Conservation (phyloP, 495 filamentous ascomycete genomes). For the Copromyces sp. region DNA sequence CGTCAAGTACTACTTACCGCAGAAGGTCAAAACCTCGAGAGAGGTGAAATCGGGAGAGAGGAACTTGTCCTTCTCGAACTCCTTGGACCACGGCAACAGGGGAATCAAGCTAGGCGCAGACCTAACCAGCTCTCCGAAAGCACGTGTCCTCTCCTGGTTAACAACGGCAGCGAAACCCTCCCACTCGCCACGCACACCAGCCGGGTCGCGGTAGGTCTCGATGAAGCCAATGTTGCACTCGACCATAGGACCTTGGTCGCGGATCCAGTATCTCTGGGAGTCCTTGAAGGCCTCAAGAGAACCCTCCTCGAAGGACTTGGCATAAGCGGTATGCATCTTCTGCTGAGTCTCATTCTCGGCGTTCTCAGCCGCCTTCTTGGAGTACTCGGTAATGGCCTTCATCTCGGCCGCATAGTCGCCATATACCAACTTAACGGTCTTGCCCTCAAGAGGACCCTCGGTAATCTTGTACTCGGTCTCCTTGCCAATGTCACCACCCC, state of each 20-base stretch:
- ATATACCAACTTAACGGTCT: conserved; percentile 60
- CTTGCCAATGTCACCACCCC: conserved; percentile 60
- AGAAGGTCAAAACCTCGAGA: conserved; percentile 55
- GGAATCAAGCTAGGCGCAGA: conserved; percentile 74
- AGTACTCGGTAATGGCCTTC: conserved; percentile 60
- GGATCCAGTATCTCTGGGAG: conserved; percentile 83
- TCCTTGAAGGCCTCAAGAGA: conserved; percentile 85
- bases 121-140: conserved; percentile 79
- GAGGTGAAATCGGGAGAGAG: conserved; percentile 90
- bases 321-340: conserved; percentile 75
- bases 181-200: conserved; percentile 92
- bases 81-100: conserved; percentile 74
- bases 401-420: conserved; percentile 78
- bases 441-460: conserved; percentile 53
- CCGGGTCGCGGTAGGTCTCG: conserved; percentile 91
- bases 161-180: conserved; percentile 82
- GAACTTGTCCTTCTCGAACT: conserved; percentile 94
- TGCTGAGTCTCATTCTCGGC: conserved; percentile 79
- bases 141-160: conserved; percentile 66
- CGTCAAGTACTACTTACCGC: conserved; percentile 9
- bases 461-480: conserved; percentile 56
- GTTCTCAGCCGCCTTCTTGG: conserved; percentile 62
- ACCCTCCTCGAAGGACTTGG: conserved; percentile 73
- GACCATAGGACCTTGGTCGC: conserved; percentile 78
- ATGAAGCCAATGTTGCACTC: conserved; percentile 93